Base-by-base conservation (phyloP, 2,329 filamentous ascomycete species). In the Rhynchosporium graminicola region DNA sequence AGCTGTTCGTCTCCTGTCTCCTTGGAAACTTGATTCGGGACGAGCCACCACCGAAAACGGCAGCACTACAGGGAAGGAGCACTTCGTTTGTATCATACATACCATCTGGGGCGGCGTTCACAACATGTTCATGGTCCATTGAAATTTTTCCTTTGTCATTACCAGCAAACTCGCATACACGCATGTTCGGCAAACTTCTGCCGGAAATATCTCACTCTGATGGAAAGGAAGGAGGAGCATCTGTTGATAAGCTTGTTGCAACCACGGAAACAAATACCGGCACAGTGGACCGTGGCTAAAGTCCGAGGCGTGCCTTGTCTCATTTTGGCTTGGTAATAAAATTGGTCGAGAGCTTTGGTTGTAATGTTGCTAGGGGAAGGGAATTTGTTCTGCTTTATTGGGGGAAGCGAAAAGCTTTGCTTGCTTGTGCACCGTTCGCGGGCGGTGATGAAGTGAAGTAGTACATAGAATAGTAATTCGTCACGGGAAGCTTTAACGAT, bases 381-480 rank as follows among this genome's bases (percentile, higher is more conserved):
- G 56, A 42, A 60, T 43, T 42, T 50, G 26, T 50, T 48, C 40
- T 56, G 20, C 20, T 59, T 48, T 43, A 48, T 56, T 59, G 54
- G 31, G 50, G 33, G 31, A 10, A 8, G 3, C 40, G 52, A 40
- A 50, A 42, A 48, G 20, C 42, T 43, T 54, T 1, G 20, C 20
- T 20, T 20, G 20, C 20, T 20, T 20, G 20, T 20, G 20, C 20
- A 48, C 36, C 28, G 48, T 56, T 28, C 46, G 50, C 26, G 15
- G 43, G 36, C 36, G 50, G n/a, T 7, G 38, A 36, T 15, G 42
- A 20, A 40, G n/a, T 43, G 62, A 29, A 51, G 29, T 36, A 48
- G 29, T 65, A 65, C n/a, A 65, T 65, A 65, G 60, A 62, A 28
- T 60, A 65, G 42, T 65, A 65, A 65, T 65, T 20, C 20, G 20